phyloP scores from a whole-genome alignment of 129 eudicot species.

The sunflower (Helianthus annuus) region DNA sequence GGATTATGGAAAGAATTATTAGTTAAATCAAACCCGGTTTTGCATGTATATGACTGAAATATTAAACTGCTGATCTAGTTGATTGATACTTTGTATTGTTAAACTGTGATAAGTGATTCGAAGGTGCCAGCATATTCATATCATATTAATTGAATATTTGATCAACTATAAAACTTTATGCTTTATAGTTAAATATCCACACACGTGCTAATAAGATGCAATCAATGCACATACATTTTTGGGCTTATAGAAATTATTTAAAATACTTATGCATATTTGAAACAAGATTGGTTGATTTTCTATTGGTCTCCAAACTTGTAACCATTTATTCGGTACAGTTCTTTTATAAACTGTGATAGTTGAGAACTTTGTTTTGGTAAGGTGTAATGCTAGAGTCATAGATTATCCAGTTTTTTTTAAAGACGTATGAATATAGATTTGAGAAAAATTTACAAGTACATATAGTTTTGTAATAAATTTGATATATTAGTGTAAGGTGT shows the following conservation, averaged over 20 bases:
- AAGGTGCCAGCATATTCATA: neutral
- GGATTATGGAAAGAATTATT: no score
- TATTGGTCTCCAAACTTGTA: neutral
- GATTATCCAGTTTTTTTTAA: neutral
- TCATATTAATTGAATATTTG: neutral
- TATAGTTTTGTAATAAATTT: no score
- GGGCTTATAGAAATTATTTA: neutral
- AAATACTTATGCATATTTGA: constrained; percentile 5
- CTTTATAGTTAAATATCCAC: neutral
- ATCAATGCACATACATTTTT: neutral
- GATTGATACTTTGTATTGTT: neutral
- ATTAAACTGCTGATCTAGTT: neutral
- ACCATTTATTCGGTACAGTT: neutral
- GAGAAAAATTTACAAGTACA: no score
- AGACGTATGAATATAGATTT: no score
- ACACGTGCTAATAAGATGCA: neutral
- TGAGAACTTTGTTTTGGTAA: neutral
- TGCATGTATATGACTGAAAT: neutral
- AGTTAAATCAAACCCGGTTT: neutral
- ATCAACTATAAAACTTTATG: neutral
- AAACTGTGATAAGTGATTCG: neutral
- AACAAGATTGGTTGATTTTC: neutral
- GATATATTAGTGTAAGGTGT: no score
- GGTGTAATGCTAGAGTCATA: neutral
- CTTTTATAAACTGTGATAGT: neutral